A percentile compares a stretch with the other conserved stretches of the same genome.
phyloP scores from a whole-genome alignment of 805 yeast genomes.

The Zygotorulaspora chibaensis region DNA sequence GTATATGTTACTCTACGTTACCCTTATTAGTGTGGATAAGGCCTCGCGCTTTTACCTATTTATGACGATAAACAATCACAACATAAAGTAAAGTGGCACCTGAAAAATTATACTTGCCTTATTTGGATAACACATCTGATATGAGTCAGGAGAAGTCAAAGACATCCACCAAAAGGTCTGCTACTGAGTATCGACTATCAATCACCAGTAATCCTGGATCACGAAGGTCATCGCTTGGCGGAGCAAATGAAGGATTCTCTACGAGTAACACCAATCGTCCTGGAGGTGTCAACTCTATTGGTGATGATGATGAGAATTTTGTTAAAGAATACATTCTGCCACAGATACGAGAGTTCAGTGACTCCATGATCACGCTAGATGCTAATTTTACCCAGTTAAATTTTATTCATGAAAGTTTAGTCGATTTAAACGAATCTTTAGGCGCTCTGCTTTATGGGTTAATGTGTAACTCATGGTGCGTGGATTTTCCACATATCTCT shows the following conservation, averaged over 20 bases:
- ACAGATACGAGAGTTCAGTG: conserved; percentile 43
- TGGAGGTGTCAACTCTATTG: conserved; percentile 9
- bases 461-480: conserved; percentile 84
- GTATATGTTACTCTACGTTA: neutral
- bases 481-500: conserved; percentile 49
- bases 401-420: conserved; percentile 56
- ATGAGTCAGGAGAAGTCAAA: conserved; percentile 19
- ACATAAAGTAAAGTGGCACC: neutral
- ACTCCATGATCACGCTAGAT: conserved; percentile 52
- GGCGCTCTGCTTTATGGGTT: conserved; percentile 74
- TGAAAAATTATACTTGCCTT: neutral
- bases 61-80: neutral
- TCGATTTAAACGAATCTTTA: conserved; percentile 70
- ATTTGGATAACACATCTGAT: neutral
- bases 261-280: conserved; percentile 5
- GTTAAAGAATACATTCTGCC: conserved; percentile 39
- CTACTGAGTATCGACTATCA: conserved; percentile 39
- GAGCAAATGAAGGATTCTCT: conserved; percentile 6
- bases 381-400: conserved; percentile 54
- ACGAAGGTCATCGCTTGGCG: conserved; percentile 32
- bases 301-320: conserved; percentile 17
- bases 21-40: too few species aligned
- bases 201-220: conserved; percentile 38
- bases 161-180: conserved; percentile 16
- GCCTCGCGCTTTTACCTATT: too few species aligned